A percentile compares a stretch with the other conserved stretches of the same genome.
These are phyloP conservation scores for Emmonsiellopsis sp. DNA, from an alignment of 2,329 filamentous ascomycete genomes.

Conservation along the genomic window DNA sequence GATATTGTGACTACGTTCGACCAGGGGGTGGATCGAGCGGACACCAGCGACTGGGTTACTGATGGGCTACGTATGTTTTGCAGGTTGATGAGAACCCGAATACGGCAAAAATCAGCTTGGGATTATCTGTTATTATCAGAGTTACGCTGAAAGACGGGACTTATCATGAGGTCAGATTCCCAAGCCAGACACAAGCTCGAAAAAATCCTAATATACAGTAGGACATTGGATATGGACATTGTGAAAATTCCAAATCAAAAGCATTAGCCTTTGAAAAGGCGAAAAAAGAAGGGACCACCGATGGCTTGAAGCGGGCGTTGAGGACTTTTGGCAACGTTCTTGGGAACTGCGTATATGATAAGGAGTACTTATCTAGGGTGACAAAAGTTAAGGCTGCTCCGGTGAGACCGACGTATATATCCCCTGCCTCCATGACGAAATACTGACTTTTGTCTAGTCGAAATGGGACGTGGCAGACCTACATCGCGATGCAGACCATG, in stretches of 20 bases:
- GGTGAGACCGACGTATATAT: constrained; percentile 20
- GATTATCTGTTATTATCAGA: constrained; percentile 80
- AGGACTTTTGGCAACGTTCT: constrained; percentile 92
- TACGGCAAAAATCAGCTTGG: constrained; percentile 70
- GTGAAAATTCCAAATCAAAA: constrained; percentile 93
- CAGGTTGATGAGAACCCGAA: constrained; percentile 70
- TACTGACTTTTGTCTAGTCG: constrained; percentile 25
- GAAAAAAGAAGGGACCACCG: constrained; percentile 95
- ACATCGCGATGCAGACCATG: constrained; percentile 69
- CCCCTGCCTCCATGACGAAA: neutral
- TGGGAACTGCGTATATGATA: constrained; percentile 98
- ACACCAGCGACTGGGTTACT: neutral
- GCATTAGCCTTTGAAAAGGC: constrained; percentile 95
- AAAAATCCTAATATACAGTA: constrained; percentile 16
- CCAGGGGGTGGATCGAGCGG: neutral
- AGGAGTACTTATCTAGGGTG: constrained; percentile 84
- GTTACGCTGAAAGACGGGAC: constrained; percentile 87
- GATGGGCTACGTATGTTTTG: neutral
- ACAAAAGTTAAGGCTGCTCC: constrained; percentile 76
- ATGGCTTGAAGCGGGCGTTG: constrained; percentile 80
- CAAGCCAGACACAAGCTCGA: neutral
- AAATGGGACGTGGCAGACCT: constrained; percentile 72
- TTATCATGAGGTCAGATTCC: constrained; percentile 62
- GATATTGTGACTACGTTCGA: neutral
- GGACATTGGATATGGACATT: constrained; percentile 93